Evolutionary conservation across 768 basidiomycete species (phyloP).

Genomic region (Psilocybe cubensis): DNA sequence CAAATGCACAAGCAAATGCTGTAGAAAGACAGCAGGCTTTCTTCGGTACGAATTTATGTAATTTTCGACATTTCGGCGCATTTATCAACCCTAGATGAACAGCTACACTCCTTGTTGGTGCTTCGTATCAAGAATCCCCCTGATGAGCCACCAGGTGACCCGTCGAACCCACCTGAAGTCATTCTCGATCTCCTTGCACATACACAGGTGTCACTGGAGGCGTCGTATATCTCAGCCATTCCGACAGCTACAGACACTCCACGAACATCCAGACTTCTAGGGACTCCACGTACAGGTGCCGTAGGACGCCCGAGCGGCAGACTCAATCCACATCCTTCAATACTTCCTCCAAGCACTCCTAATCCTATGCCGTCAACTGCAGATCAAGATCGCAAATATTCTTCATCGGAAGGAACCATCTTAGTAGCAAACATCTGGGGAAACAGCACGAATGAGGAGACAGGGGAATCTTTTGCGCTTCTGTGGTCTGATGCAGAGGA

Average conservation of each 20-base stretch:
- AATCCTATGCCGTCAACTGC: slow-evolving; percentile 79
- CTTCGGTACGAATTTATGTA: slow-evolving; percentile 58
- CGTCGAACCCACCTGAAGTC: slow-evolving; percentile 42
- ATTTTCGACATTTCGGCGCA: slow-evolving; percentile 15
- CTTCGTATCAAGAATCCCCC: slow-evolving; percentile 66
- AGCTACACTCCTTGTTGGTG: slow-evolving; percentile 51
- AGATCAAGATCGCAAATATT: slow-evolving; percentile 77
- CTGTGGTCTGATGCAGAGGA: slow-evolving; percentile 64
- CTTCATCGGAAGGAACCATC: slow-evolving; percentile 74
- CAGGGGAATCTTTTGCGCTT: slow-evolving; percentile 62
- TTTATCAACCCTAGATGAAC: slow-evolving; percentile 52
- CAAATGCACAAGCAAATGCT: slow-evolving; percentile 40
- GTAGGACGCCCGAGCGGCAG: slow-evolving; percentile 37
- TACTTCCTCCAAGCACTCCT: slow-evolving; percentile 83
- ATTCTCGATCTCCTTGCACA: slow-evolving; percentile 68
- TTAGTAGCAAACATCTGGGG: slow-evolving; percentile 81
- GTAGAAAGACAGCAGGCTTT: slow-evolving; percentile 69
- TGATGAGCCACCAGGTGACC: slow-evolving; percentile 35
- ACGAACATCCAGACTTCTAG: slow-evolving; percentile 40
- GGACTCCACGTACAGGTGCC: slow-evolving; percentile 60
- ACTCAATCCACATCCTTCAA: slow-evolving; percentile 56
- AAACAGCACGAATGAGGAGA: slow-evolving; percentile 48
- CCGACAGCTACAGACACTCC: slow-evolving; percentile 38
- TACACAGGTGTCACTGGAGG: slow-evolving; percentile 79
- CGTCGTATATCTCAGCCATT: slow-evolving; percentile 71